Evolutionary conservation across 495 filamentous ascomycete species (phyloP).

Genomic region (Lasiosphaeria hispida): DNA sequence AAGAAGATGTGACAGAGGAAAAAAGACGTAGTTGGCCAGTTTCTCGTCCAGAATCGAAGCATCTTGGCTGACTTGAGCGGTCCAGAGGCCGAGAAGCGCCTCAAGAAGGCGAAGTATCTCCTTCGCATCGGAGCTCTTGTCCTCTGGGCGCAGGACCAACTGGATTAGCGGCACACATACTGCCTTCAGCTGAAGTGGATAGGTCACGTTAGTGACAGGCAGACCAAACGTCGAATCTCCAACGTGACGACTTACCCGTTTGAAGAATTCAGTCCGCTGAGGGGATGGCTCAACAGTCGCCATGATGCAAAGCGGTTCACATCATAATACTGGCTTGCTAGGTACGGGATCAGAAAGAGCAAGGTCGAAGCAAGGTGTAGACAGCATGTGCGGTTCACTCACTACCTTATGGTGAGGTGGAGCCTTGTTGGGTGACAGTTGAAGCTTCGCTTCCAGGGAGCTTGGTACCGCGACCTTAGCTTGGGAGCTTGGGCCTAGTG

Average conservation of each 20-base stretch:
- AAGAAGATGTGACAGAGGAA: conserved; percentile 85
- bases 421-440: no score
- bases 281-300: conserved; percentile 14
- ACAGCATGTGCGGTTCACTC: no score
- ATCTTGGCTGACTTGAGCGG: conserved; percentile 47
- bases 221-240: not conserved
- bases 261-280: conserved; percentile 30
- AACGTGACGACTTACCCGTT: conserved; percentile 22
- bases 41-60: conserved; percentile 67
- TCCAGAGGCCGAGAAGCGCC: conserved; percentile 52
- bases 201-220: not conserved
- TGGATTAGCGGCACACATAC: conserved; percentile 78
- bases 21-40: conserved; percentile 91
- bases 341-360: not conserved
- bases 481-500: not conserved
- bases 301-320: conserved; percentile 18
- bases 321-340: not conserved
- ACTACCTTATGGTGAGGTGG: no score
- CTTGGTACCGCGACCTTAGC: no score
- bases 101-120: conserved; percentile 56
- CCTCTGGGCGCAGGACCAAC: conserved; percentile 59
- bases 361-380: not conserved
- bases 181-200: conserved; percentile 35
- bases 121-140: conserved; percentile 49
- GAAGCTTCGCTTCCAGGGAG: no score